A percentile compares a stretch with the other conserved stretches of the same genome.
These are phyloP conservation scores for Pugionium dolabratum DNA, from an alignment of 345 rosid species.

Conservation along the genomic window DNA sequence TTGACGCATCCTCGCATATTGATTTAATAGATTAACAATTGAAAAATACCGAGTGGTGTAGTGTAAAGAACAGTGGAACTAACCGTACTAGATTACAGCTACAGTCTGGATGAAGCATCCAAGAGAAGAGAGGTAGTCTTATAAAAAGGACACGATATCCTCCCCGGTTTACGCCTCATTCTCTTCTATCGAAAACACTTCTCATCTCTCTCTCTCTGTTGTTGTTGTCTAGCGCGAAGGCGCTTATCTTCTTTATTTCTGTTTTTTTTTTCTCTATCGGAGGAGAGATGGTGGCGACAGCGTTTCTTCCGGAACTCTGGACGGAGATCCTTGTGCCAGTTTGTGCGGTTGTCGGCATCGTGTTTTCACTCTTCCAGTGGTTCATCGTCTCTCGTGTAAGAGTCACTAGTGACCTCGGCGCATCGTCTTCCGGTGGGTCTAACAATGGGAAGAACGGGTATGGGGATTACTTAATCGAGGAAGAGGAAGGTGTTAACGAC, in stretches of 20 bases:
- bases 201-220: not conserved
- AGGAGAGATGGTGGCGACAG: constrained; percentile 49
- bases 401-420: constrained; percentile 45
- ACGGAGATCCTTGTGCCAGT: constrained; percentile 78
- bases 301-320: constrained; percentile 70
- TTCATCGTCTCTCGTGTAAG: constrained; percentile 67
- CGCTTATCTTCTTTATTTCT: constrained; percentile 2
- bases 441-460: constrained; percentile 53
- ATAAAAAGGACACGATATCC: constrained; percentile 40
- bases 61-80: constrained; percentile 5
- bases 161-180: constrained; percentile 21
- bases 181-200: constrained; percentile 2
- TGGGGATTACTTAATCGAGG: constrained; percentile 68
- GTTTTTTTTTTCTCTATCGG: not conserved
- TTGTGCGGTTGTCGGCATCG: constrained; percentile 79
- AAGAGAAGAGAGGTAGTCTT: constrained; percentile 25
- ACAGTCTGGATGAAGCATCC: constrained; percentile 21
- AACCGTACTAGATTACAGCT: constrained; percentile 31
- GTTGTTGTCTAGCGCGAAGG: constrained; percentile 22
- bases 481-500: constrained; percentile 75
- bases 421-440: constrained; percentile 2
- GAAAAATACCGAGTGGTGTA: constrained; percentile 13
- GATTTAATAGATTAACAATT: not conserved
- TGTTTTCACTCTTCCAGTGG: constrained; percentile 77
- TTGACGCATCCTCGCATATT: constrained; percentile 15